Base-by-base conservation (phyloP, 148 eudicot species). In the Limonium bicolor region DNA sequence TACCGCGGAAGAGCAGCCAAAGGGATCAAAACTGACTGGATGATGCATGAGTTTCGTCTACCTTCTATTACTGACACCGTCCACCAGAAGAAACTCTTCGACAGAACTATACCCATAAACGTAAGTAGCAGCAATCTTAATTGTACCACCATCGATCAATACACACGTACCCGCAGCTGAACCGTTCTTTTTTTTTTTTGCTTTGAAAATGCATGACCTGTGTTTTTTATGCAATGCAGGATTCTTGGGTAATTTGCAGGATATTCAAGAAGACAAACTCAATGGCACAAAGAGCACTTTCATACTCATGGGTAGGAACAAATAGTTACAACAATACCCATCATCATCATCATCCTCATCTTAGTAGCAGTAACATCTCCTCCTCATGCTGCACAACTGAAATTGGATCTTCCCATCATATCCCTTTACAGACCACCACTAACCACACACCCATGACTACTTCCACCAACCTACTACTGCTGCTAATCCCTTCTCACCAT, bases 191-290 rank as follows among this genome's bases (percentile, higher is more conserved):
- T 16, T 15, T 9, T 10, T 6, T 2, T 7, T 10, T 26, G 3
- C 20, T 4, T 9, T 37, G 26, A 15, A 21, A 42, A 21, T 20
- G 9, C 40, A 15, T 24, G 32, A 20, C 8, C 35, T 5, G 15
- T 21, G 19, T 39, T 36, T 36, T 15, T 10, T 52, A 15, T 7
- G 13, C 23, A 11, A 12, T 43, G 33, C 75, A 83, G 97, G 97
- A 88, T 61, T 62, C 86, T 45, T 83, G 94, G 97, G 92, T 88
- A 10, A 83, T 88, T 4, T 88, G 94, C 46, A 74, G 92, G 54
- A 88, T 83, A 54, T 88, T 88, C 69, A 88, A 88, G 77, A 88
- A 88, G 53, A 66, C 84, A 2, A 79, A 57, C 61, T 53, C 86
- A 9, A 61, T 66, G 62, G 72, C 88, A 50, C 80, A 79, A 23